Evolutionary conservation across 1,284 basidiomycete species (phyloP).

Genomic region (Psilocybe mexicana): DNA sequence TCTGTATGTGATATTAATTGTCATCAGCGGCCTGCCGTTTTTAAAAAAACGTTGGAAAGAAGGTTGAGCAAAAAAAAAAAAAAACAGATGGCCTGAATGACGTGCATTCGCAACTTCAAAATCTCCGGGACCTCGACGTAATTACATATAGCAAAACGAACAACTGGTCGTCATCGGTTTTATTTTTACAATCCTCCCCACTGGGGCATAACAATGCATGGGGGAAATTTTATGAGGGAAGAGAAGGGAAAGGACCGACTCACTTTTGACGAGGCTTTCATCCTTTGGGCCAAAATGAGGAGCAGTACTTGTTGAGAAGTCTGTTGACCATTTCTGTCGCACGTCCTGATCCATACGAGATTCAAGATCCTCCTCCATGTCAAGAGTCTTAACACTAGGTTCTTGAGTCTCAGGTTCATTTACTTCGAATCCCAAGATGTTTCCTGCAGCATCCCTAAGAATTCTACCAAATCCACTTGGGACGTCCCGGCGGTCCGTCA

Average conservation of each 20-base stretch:
- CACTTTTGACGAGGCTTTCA: slow-evolving; percentile 19
- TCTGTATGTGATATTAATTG: slow-evolving; percentile 18
- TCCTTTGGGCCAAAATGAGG: slow-evolving; percentile 9
- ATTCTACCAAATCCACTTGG: slow-evolving; percentile 85
- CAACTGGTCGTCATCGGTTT: not conserved
- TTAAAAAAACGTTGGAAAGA: not conserved
- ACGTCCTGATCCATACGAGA: slow-evolving; percentile 36
- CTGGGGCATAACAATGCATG: not conserved
- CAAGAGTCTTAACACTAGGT: not conserved
- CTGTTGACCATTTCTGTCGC: slow-evolving; percentile 36
- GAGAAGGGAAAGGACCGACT: slow-evolving; percentile 13
- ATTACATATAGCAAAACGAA: not conserved
- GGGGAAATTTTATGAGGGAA: not conserved
- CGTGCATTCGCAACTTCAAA: not conserved
- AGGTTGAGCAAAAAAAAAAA: not conserved
- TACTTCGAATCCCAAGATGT: slow-evolving; percentile 78
- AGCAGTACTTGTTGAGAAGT: slow-evolving; percentile 20
- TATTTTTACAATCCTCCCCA: not conserved
- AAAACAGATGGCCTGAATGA: not conserved
- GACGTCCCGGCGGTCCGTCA: slow-evolving; percentile 28
- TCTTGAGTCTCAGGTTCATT: slow-evolving; percentile 35
- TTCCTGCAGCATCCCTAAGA: slow-evolving; percentile 81
- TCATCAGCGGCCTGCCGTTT: not conserved
- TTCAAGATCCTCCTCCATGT: slow-evolving; percentile 33
- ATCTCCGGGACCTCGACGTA: not conserved